Base-by-base conservation (phyloP, 139 green algal species). In the Klebsormidium nitens region DNA sequence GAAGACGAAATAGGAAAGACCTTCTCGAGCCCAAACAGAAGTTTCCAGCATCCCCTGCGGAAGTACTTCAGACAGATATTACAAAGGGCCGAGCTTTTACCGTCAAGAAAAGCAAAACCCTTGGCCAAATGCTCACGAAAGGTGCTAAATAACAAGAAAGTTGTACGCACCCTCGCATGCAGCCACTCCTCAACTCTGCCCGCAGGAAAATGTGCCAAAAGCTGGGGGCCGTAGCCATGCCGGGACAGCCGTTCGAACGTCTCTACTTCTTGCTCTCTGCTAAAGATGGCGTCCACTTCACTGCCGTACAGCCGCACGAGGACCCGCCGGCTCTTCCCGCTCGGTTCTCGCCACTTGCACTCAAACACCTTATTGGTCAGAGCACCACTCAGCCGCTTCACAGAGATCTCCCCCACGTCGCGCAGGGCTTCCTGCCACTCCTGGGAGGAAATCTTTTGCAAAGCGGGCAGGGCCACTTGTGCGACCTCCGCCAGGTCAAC, bases 291-390 rank as follows among this genome's bases (percentile, higher is more conserved):
- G 11, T 36, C 35, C 5, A 17, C 26, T 5, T 6, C 56, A 5
- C 57, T 14, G 23, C 66, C 66, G 5, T 56, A 72, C 26, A 74
- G 5, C 19, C 66, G 36, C 56, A 74, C 5, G 5, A 72, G 64
- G 4, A 72, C 64, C n/a, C 26, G 19, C 28, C 19, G 19, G 19
- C 5, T 28, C 36, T 28, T 5, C 4, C 64, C 36, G 57, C 14
- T 17, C 64, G 26, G 29, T 32, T 70, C 47, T 28, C 26, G 56
- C 55, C 47, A 66, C 32, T 37, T 32, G 26, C 35, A 28, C 64
- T 72, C 47, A 68, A 32, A 72, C 49, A 72, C 64, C 64, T 72
- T 72, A 36, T 72, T 72, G 52, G 55, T 72, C 64, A 72, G 64
- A 28, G 64, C 64, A 5, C 8, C 64, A 5, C 8, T 67, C 5